Evolutionary conservation across 305 asterid species (phyloP).

Genomic region (Fraxinus angustifolia): DNA sequence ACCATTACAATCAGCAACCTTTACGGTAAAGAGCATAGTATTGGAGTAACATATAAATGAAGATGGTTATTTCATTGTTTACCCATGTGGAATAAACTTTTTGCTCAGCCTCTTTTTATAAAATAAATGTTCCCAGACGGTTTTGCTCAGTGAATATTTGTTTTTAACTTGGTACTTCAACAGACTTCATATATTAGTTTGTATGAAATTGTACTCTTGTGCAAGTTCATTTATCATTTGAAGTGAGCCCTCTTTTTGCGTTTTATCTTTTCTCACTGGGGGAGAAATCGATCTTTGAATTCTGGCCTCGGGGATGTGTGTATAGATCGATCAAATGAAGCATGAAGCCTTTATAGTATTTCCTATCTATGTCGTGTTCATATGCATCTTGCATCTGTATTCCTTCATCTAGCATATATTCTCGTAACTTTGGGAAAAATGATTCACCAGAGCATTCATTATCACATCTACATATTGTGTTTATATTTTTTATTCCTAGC

Average conservation of each 20-base stretch:
- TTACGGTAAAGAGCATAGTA: constrained; percentile 29
- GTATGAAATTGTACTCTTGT: neutral
- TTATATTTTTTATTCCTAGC: neutral
- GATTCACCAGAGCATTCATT: neutral
- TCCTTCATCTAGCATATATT: neutral
- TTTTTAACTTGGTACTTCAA: neutral
- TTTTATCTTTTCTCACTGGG: neutral
- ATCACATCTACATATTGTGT: neutral
- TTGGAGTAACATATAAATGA: neutral
- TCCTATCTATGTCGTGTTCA: neutral
- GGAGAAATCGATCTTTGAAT: neutral
- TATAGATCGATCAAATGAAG: neutral
- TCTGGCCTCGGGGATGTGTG: neutral
- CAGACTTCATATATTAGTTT: neutral
- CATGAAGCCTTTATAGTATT: neutral
- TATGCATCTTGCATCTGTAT: neutral
- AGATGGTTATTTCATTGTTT: neutral
- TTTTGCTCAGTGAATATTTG: neutral
- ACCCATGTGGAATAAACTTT: neutral
- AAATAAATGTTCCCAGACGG: neutral
- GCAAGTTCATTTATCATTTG: neutral
- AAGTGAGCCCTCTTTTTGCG: neutral
- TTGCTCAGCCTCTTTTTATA: neutral
- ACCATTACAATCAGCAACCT: constrained; percentile 67
- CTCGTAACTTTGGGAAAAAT: neutral